Percentiles rank a stretch among this genome's conserved stretches.
Evolutionary conservation across 768 basidiomycete species (phyloP).

Genomic region (Paxillus rubicundulus): DNA sequence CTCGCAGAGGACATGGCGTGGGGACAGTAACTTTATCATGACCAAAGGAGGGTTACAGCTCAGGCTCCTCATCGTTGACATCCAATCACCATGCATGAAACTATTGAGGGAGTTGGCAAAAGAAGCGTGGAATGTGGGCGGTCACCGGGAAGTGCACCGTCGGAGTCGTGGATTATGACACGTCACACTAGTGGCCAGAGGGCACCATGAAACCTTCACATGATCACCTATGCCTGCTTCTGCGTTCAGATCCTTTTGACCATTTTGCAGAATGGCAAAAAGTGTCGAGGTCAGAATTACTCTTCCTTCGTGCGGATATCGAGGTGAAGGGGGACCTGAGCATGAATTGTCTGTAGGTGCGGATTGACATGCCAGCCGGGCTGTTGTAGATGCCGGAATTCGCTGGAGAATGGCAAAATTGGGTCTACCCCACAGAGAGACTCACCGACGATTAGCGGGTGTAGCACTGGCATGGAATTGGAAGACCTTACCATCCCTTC

Average conservation of each 20-base stretch:
- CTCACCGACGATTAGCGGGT: too few relatives aligned
- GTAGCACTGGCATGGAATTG: too few relatives aligned
- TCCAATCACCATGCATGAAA: constrained; percentile 16
- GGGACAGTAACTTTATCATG: constrained; percentile 29
- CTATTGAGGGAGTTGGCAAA: constrained; percentile 15
- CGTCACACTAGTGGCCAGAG: constrained; percentile 24
- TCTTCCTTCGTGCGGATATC: not conserved
- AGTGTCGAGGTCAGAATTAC: too few relatives aligned
- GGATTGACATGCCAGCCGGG: too few relatives aligned
- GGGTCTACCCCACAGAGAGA: too few relatives aligned
- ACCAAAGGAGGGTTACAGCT: constrained; percentile 33
- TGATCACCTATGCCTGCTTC: constrained; percentile 29
- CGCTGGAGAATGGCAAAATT: too few relatives aligned
- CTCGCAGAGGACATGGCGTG: constrained; percentile 17
- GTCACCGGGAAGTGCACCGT: constrained; percentile 22
- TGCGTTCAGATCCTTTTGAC: constrained; percentile 29
- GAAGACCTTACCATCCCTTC: too few relatives aligned
- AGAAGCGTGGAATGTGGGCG: constrained; percentile 11
- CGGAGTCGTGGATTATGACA: constrained; percentile 32
- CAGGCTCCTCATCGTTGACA: constrained; percentile 19
- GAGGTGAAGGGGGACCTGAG: constrained; percentile 16
- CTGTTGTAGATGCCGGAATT: too few relatives aligned
- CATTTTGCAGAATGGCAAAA: too few relatives aligned
- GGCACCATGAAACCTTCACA: constrained; percentile 21
- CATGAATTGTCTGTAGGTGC: constrained; percentile 25